Evolutionary conservation across 495 filamentous ascomycete species (phyloP).

Genomic region (Tuber indicum): DNA sequence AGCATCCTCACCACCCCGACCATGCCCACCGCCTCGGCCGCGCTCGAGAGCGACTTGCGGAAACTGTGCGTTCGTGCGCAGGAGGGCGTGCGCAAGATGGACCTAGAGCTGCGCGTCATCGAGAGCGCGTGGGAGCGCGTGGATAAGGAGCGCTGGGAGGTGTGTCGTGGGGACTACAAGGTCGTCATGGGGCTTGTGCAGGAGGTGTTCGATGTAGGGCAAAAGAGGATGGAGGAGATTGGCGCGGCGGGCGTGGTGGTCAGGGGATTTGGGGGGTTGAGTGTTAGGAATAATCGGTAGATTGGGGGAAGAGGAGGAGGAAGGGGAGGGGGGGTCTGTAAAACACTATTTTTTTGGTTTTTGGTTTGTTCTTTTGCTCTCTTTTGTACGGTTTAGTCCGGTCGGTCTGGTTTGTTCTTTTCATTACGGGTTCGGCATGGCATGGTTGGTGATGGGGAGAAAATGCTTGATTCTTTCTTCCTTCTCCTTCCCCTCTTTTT

Average conservation of each 20-base stretch:
- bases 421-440: slow-evolving; percentile 6
- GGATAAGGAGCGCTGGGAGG: slow-evolving; percentile 35
- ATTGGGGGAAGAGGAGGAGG: not conserved
- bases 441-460: slow-evolving; percentile 1
- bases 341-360: not conserved
- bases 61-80: slow-evolving; percentile 30
- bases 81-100: slow-evolving; percentile 34
- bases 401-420: slow-evolving; percentile 1
- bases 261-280: slow-evolving; percentile 14
- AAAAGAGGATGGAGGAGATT: slow-evolving; percentile 33
- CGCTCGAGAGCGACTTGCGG: slow-evolving; percentile 27
- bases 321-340: not conserved
- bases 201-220: slow-evolving; percentile 31
- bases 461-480: not conserved
- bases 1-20: slow-evolving; percentile 15
- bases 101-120: slow-evolving; percentile 31
- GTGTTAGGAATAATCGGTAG: slow-evolving; percentile 4
- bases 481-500: not conserved
- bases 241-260: slow-evolving; percentile 17
- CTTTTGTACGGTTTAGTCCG: not conserved
- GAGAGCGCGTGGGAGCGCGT: slow-evolving; percentile 31
- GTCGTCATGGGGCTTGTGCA: slow-evolving; percentile 33
- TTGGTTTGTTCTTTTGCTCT: slow-evolving; percentile 5
- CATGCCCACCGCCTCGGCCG: slow-evolving; percentile 6
- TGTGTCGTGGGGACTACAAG: slow-evolving; percentile 33